Percentiles rank a stretch among this genome's conserved stretches.
Conservation (phyloP, 2,329 filamentous ascomycete species). For the Aspergillus sp. region DNA sequence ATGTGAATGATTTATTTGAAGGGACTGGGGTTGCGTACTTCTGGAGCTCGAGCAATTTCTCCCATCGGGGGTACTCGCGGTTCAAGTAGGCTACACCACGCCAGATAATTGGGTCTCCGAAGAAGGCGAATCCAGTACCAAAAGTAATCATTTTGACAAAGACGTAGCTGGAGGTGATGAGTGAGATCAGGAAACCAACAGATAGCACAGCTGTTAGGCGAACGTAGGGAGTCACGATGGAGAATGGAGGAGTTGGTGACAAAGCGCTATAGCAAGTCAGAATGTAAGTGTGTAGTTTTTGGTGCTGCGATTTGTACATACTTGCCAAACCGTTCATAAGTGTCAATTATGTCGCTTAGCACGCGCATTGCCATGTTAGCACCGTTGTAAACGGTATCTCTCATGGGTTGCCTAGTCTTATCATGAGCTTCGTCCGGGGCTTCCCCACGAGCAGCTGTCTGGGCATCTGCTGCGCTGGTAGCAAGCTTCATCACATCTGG, state of each 20-base stretch:
- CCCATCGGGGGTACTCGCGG: slow-evolving; percentile 66
- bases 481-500: slow-evolving; percentile 64
- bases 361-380: slow-evolving; percentile 72
- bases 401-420: slow-evolving; percentile 77
- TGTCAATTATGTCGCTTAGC: slow-evolving; percentile 61
- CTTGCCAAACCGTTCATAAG: slow-evolving; percentile 66
- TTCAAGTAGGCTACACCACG: slow-evolving; percentile 56
- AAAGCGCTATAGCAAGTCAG: slow-evolving; percentile 50
- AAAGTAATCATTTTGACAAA: slow-evolving; percentile 68
- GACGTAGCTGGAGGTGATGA: slow-evolving; percentile 60
- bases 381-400: slow-evolving; percentile 74
- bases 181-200: slow-evolving; percentile 55
- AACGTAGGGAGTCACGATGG: slow-evolving; percentile 54
- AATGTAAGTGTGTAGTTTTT: not conserved
- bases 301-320: slow-evolving; percentile 31
- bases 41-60: slow-evolving; percentile 70
- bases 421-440: slow-evolving; percentile 60
- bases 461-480: slow-evolving; percentile 56
- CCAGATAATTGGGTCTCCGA: slow-evolving; percentile 73
- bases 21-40: slow-evolving; percentile 46
- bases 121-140: slow-evolving; percentile 72
- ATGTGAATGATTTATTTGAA: not conserved
- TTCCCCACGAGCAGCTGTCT: slow-evolving; percentile 55
- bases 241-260: slow-evolving; percentile 66
- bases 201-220: slow-evolving; percentile 57